Base-by-base conservation (phyloP, 2,329 filamentous ascomycete genomes). In the Stenocarpella maydis region DNA sequence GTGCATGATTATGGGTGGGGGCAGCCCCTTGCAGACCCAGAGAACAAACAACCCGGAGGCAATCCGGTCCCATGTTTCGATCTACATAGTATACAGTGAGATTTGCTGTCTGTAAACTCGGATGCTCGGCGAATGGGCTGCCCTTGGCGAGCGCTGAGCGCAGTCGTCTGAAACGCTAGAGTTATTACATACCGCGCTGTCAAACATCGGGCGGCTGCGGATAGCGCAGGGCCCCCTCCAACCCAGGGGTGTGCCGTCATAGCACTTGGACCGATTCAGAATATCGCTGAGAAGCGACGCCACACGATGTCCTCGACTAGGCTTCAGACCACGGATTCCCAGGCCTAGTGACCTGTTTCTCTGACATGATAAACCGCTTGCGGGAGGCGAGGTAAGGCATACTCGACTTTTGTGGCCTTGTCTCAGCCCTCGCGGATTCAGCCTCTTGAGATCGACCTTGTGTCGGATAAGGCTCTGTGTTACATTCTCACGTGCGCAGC, bases 81-180 rank as follows among this genome's bases (percentile, higher is more conserved):
- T 45, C 55, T 45, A 17, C n/a, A n/a, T n/a, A n/a, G n/a, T n/a
- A n/a, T n/a, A n/a, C n/a, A n/a, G n/a, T 26, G 39, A 31, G 39
- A 61, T 61, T 26, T 45, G 39, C 21, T 43, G 39, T 41, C 5
- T 37, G 26, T n/a, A 34, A 4, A 26, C 53, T 21, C 34, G 53
- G 53, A 34, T 17, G 8, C 26, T 41, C 45, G 41, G 41, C 55
- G 55, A 61, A 61, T 61, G 39, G 55, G 39, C 39, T 61, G 55
- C 39, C n/a, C 55, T 45, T 61, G 55, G 34, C 39, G 55, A 41
- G 21, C 39, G 55, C 55, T 45, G 55, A 31, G 55, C 47, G 39
- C 47, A 39, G 55, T 61, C 55, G 55, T 61, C 41, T 61, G 55
- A 61, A 61, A 61, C 55, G 55, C 55, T 31, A 47, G 19, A 61